These are phyloP conservation scores for Cnidoscolus chayamansa DNA, from an alignment of 441 rosid genomes.

Conservation along the genomic window DNA sequence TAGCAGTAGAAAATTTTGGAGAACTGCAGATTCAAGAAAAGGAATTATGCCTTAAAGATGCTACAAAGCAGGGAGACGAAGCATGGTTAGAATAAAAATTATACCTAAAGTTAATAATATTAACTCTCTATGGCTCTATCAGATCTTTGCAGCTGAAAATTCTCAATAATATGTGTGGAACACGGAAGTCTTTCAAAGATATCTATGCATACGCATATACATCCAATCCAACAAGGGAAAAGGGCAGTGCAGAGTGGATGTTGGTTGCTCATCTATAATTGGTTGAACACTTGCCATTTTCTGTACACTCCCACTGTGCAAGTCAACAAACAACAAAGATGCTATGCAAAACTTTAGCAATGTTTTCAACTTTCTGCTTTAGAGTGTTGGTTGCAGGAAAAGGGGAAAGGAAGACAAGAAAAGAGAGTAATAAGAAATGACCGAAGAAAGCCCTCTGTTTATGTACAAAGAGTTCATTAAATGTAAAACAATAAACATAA, in stretches of 20 bases:
- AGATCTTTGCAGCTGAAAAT: constrained; percentile 4
- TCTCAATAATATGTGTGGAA: background rate
- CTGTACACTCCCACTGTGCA: background rate
- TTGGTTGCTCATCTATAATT: background rate
- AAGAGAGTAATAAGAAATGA: constrained; percentile 1
- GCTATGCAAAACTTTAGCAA: background rate
- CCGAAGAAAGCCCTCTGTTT: background rate
- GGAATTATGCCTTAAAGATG: background rate
- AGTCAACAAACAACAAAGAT: background rate
- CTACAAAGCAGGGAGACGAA: background rate
- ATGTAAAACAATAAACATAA: background rate
- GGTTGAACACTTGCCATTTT: background rate
- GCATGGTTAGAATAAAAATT: background rate
- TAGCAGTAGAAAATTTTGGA: too few species aligned
- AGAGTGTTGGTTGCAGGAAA: background rate
- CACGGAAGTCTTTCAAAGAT: background rate
- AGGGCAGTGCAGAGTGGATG: background rate
- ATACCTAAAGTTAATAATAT: background rate
- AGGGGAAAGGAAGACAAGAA: background rate
- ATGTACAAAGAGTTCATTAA: too few species aligned
- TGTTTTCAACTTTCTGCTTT: background rate
- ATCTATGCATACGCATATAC: background rate
- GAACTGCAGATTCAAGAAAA: too few species aligned
- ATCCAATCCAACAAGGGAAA: background rate
- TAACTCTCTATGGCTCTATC: background rate